Percentiles rank a stretch among this genome's conserved stretches.
phyloP scores from a whole-genome alignment of 148 eudicot genomes.

The Vaccinium darrowii region DNA sequence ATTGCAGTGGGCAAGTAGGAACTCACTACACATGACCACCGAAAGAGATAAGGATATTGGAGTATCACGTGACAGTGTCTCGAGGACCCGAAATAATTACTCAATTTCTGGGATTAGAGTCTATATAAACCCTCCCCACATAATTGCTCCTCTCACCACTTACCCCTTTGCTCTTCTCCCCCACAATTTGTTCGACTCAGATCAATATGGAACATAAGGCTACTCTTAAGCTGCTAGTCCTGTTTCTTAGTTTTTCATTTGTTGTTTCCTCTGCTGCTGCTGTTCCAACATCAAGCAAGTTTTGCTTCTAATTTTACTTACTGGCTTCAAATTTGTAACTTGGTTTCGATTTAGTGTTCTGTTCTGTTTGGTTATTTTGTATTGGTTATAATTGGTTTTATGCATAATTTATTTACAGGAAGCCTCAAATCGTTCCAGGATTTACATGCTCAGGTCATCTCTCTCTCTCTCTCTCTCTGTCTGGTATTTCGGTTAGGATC shows the following conservation, averaged over 20 bases:
- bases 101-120: neutral
- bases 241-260: slow-evolving; percentile 19
- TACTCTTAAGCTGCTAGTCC: slow-evolving; percentile 1
- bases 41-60: too few species aligned
- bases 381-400: neutral
- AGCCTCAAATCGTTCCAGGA: slow-evolving; percentile 18
- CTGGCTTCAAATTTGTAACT: neutral
- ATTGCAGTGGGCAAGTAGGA: too few species aligned
- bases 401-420: slow-evolving; percentile 11
- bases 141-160: neutral
- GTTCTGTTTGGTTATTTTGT: neutral
- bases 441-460: slow-evolving; percentile 15
- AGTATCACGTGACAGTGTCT: too few species aligned
- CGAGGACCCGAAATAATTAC: too few species aligned
- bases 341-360: neutral
- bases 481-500: neutral
- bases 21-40: too few species aligned
- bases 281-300: slow-evolving; percentile 26
- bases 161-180: neutral
- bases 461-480: neutral
- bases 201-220: slow-evolving; percentile 3
- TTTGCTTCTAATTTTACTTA: neutral
- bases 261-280: slow-evolving; percentile 23
- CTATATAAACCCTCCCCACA: neutral
- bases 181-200: neutral